Conservation (phyloP, 1,139 yeast species). For the Suhomyces panamericanus region DNA sequence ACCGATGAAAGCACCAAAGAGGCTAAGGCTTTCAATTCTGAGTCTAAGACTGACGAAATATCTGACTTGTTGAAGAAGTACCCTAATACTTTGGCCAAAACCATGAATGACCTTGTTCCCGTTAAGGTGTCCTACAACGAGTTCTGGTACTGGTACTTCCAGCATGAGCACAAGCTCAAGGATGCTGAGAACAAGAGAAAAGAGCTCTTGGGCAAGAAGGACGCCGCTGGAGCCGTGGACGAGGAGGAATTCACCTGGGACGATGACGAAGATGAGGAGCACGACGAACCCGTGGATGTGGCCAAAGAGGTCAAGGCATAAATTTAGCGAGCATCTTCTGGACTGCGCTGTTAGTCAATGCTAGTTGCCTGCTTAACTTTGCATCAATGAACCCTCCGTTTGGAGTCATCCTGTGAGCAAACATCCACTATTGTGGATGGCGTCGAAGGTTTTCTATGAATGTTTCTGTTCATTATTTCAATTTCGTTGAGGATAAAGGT, state of each 20-base stretch:
- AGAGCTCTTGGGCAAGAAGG: constrained; percentile 46
- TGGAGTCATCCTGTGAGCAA: no score
- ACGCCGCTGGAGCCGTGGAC: constrained; percentile 19
- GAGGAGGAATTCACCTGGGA: constrained; percentile 58
- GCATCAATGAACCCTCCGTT: no score
- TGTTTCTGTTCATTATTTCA: no score
- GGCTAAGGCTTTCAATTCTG: constrained; percentile 41
- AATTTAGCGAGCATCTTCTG: no score
- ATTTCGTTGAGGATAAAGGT: no score
- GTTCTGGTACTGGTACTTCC: constrained; percentile 79
- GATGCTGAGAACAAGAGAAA: constrained; percentile 69
- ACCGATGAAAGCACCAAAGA: constrained; percentile 20
- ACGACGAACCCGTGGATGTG: constrained; percentile 16
- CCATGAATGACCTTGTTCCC: constrained; percentile 72
- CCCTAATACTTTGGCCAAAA: constrained; percentile 49
- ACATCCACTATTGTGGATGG: no score
- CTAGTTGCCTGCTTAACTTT: no score
- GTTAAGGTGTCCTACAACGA: constrained; percentile 53
- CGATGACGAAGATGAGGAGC: constrained; percentile 55
- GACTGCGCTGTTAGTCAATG: no score
- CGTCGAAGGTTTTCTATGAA: no score
- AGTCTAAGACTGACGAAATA: constrained; percentile 54
- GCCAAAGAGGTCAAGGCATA: constrained; percentile 8
- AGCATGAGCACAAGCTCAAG: constrained; percentile 53
- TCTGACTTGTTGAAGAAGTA: constrained; percentile 48